Conservation (phyloP, 768 basidiomycete species). For the Mycena venus region DNA sequence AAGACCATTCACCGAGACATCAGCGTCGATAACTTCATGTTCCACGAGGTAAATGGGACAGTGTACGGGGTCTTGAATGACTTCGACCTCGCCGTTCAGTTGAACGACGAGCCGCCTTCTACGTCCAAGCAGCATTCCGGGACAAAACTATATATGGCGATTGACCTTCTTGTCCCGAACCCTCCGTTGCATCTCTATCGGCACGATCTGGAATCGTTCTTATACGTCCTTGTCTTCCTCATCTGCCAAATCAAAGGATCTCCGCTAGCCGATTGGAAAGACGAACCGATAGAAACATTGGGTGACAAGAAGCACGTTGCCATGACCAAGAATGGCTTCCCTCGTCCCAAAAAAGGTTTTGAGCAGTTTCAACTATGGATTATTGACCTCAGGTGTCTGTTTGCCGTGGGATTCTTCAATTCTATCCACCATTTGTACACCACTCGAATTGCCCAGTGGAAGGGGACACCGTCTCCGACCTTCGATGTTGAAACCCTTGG, state of each 20-base stretch:
- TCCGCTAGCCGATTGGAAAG: neutral
- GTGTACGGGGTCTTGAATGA: slow-evolving; percentile 13
- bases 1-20: slow-evolving; percentile 3
- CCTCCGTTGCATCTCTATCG: slow-evolving; percentile 40
- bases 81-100: neutral
- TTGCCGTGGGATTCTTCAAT: too few species aligned
- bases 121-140: slow-evolving; percentile 41
- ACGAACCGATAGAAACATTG: neutral
- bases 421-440: too few species aligned
- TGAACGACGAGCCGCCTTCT: neutral
- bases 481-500: too few species aligned
- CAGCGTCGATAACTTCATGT: neutral
- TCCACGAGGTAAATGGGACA: neutral
- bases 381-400: too few species aligned
- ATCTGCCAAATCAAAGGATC: neutral
- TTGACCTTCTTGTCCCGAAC: slow-evolving; percentile 35
- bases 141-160: slow-evolving; percentile 46
- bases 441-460: too few species aligned
- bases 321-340: neutral
- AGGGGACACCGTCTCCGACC: too few species aligned
- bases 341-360: neutral
- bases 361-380: neutral
- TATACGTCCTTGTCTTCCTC: slow-evolving; percentile 39
- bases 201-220: slow-evolving; percentile 44
- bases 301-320: neutral